phyloP scores from a whole-genome alignment of 768 basidiomycete species.

The Xanthoconium purpureum region DNA sequence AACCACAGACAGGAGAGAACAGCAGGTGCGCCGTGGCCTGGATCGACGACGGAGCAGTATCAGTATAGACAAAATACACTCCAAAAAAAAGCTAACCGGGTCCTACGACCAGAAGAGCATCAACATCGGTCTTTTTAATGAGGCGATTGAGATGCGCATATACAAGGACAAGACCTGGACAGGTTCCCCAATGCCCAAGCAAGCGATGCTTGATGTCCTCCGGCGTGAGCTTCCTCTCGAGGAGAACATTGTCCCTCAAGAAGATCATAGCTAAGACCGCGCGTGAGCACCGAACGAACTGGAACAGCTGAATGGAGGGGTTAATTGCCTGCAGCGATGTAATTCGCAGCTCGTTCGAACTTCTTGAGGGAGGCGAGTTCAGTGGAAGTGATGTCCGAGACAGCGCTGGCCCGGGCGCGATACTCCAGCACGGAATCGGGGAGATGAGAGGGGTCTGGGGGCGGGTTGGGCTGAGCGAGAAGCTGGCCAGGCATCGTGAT shows the following conservation, averaged over 20 bases:
- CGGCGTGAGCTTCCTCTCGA: conserved; percentile 54
- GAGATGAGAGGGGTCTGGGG: conserved; percentile 65
- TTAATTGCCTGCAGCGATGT: conserved; percentile 62
- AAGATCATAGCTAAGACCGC: conserved; percentile 72
- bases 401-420: conserved; percentile 46
- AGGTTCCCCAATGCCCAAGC: conserved; percentile 83
- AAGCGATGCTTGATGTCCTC: conserved; percentile 80
- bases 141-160: conserved; percentile 71
- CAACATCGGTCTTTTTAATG: conserved; percentile 55
- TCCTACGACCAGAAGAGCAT: conserved; percentile 76
- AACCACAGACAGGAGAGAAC: conserved; percentile 85
- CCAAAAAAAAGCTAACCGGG: conserved; percentile 46
- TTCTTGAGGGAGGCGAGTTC: conserved; percentile 51
- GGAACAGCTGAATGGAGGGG: not conserved
- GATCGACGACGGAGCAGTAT: not conserved
- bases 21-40: conserved; percentile 82
- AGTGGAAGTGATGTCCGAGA: conserved; percentile 44
- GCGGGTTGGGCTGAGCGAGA: conserved; percentile 61
- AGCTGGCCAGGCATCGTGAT: conserved; percentile 57
- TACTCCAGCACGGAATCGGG: conserved; percentile 54
- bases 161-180: conserved; percentile 70
- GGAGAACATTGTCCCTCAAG: conserved; percentile 65
- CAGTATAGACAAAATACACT: not conserved
- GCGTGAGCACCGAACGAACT: not conserved
- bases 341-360: conserved; percentile 64